Percentiles rank a stretch among this genome's conserved stretches.
phyloP scores from a whole-genome alignment of 164 flowering plant genomes.

The Chimonanthus salicifolius region DNA sequence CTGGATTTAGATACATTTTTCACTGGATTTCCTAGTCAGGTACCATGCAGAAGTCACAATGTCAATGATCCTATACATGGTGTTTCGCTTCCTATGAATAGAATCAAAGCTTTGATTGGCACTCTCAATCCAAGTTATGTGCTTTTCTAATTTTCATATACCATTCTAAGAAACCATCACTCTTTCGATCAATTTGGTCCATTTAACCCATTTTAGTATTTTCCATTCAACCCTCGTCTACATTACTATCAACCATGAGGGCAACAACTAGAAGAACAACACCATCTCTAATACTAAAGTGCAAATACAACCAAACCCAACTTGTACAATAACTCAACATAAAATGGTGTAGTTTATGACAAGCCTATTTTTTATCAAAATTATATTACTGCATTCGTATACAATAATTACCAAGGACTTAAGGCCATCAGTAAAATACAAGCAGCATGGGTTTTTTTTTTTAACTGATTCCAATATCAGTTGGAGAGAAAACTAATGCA shows the following conservation, averaged over 20 bases:
- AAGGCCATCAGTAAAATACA: not conserved
- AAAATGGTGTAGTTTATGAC: not conserved
- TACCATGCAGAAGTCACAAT: no score
- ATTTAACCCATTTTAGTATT: no score
- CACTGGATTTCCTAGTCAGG: no score
- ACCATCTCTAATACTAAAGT: not conserved
- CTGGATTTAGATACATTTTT: no score
- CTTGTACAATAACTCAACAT: not conserved
- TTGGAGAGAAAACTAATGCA: not conserved
- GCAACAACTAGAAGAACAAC: not conserved
- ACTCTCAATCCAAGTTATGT: no score
- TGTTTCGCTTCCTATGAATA: no score
- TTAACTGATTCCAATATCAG: not conserved
- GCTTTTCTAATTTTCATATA: no score
- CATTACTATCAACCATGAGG: not conserved
- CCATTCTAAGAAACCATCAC: no score
- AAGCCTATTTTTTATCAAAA: not conserved
- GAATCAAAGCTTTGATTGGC: no score
- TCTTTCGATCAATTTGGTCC: no score
- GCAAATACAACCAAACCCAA: not conserved
- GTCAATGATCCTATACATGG: no score
- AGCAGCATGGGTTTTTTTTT: not conserved
- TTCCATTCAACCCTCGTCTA: not conserved
- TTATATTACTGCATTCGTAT: not conserved
- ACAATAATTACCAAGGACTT: not conserved